Base-by-base conservation (phyloP, 2,329 filamentous ascomycete genomes). In the Paramyrothecium sp. region DNA sequence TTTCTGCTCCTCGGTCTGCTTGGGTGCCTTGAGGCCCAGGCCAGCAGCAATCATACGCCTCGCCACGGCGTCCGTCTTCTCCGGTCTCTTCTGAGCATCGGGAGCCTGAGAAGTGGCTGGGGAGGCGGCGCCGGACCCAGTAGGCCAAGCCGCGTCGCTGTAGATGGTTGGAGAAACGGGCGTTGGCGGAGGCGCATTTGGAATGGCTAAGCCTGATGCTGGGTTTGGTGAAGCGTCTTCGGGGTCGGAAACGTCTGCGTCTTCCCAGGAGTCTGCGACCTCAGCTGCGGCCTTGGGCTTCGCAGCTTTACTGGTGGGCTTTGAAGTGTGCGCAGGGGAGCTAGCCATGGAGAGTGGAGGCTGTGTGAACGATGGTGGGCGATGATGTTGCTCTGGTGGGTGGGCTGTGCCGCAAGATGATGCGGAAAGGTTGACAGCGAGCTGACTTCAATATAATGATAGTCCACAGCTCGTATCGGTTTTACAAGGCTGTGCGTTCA, bases 51-150 rank as follows among this genome's bases (percentile, higher is more conserved):
- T 98, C 84, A 99, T 82, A 58, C 95, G 82, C 60, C 90, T 85
- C 5, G 95, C 95, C 44, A 96, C 92, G 1, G 92, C 91, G 60
- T 96, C 96, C 60, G 93, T 96, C 80, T 97, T 99, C 75, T 97
- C 93, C 0, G 92, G 94, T 44, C 90, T 78, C 56, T 65, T 63
- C 3, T 58, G 51, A 11, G 62, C 33, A 5, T 65, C 63, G 16
- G 67, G 68, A 30, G 51, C 12, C n/a, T 56, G 21, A 19, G 41
- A 38, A n/a, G 50, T 52, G n/a, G 46, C 48, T 17, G 44, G 34
- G 34, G 44, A 54, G 23, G 54, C 59, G 47, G 53, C n/a, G 55
- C 62, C 56, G 61, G 54, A 22, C 11, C 48, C 51, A 3, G 64
- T 41, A 2, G 58, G 58, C 66, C 66, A 68, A 51, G 63, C 58